Conservation (phyloP, 495 filamentous ascomycete genomes). For the Podospora didyma region DNA sequence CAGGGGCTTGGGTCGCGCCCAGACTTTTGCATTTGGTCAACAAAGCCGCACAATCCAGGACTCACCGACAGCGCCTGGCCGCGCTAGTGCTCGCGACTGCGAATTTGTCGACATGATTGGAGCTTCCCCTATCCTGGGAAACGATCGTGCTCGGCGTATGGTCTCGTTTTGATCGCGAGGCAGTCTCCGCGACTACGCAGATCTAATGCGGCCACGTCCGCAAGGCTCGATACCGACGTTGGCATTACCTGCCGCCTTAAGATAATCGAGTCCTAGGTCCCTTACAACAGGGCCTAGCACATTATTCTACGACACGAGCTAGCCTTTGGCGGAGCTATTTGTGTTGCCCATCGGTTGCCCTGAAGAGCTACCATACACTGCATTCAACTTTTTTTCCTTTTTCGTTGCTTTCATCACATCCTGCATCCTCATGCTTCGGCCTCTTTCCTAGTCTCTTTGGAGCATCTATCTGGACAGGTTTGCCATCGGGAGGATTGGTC, state of each 20-base stretch:
- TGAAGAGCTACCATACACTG: not conserved
- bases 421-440: slow-evolving; percentile 1
- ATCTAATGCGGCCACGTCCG: not conserved
- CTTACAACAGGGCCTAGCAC: no score
- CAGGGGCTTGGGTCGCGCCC: slow-evolving; percentile 76
- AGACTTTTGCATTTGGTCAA: slow-evolving; percentile 90
- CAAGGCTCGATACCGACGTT: no score
- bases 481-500: slow-evolving; percentile 19
- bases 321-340: no score
- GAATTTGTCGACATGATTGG: slow-evolving; percentile 50
- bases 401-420: not conserved
- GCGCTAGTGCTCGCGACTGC: slow-evolving; percentile 37
- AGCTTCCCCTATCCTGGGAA: slow-evolving; percentile 47
- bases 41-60: slow-evolving; percentile 62
- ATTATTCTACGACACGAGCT: no score
- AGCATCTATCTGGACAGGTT: slow-evolving; percentile 3
- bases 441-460: not conserved
- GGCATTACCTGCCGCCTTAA: no score
- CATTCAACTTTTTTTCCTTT: not conserved
- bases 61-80: slow-evolving; percentile 68
- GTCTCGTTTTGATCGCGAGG: slow-evolving; percentile 55
- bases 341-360: not conserved
- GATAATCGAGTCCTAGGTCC: no score
- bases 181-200: slow-evolving; percentile 12
- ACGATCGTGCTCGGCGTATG: slow-evolving; percentile 63